phyloP scores from a whole-genome alignment of 805 yeast genomes.

The Scheffersomyces ergatensis region DNA sequence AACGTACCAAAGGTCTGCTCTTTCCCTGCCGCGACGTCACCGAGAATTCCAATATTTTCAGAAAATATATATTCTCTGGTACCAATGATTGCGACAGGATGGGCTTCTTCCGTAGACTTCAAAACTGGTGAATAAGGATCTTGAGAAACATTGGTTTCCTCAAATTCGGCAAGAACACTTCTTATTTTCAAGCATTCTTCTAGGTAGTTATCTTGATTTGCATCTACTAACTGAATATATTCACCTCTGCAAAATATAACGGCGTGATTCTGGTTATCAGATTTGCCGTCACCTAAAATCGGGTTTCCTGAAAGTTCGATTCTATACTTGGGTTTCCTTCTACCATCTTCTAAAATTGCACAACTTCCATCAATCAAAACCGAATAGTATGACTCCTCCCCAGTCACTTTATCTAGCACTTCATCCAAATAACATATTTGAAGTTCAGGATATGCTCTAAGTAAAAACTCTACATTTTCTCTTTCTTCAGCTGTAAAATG shows the following conservation, averaged over 20 bases:
- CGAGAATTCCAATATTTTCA: conserved; percentile 79
- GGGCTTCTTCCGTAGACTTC: conserved; percentile 12
- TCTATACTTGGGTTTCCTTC: conserved; percentile 48
- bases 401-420: conserved; percentile 77
- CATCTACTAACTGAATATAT: conserved; percentile 80
- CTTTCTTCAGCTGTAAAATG: conserved; percentile 70
- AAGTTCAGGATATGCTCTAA: conserved; percentile 81
- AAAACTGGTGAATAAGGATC: conserved; percentile 21
- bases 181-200: conserved; percentile 84
- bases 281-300: conserved; percentile 84
- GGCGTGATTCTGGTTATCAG: conserved; percentile 84
- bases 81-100: conserved; percentile 82
- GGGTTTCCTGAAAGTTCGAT: conserved; percentile 82
- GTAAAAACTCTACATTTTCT: conserved; percentile 76
- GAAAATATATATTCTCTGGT: conserved; percentile 87
- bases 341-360: conserved; percentile 56
- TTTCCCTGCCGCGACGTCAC: conserved; percentile 89
- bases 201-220: conserved; percentile 81
- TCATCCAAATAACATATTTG: conserved; percentile 94
- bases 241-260: conserved; percentile 81
- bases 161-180: conserved; percentile 79
- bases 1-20: conserved; percentile 87
- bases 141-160: conserved; percentile 57
- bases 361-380: conserved; percentile 81
- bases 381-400: conserved; percentile 69